Percentiles rank a stretch among this genome's conserved stretches.
Evolutionary conservation across 352 stramenopile genomes (phyloP).

Genomic region (Peronosclerospora sorghi): DNA sequence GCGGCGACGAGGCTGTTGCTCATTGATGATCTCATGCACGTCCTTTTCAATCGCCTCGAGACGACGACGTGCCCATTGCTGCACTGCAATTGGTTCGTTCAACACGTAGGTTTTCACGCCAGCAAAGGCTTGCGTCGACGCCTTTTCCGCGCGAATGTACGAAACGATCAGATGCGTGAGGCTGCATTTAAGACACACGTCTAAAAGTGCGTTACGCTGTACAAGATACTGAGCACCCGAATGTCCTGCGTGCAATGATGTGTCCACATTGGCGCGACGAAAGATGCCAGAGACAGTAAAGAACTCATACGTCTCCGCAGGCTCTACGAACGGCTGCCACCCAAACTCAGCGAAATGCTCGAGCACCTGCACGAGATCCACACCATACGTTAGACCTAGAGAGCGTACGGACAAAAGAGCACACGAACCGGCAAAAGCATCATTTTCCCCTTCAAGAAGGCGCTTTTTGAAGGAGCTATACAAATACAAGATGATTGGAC

Average conservation of each 20-base stretch:
- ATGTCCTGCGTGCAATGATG: too few relatives aligned
- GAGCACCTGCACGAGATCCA: slow-evolving; percentile 30
- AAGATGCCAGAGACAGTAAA: slow-evolving; percentile 74
- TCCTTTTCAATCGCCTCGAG: slow-evolving; percentile 43
- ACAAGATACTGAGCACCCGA: slow-evolving; percentile 24
- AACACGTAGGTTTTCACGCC: too few relatives aligned
- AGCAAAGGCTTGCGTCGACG: slow-evolving; percentile 13
- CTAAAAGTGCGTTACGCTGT: slow-evolving; percentile 67
- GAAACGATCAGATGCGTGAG: slow-evolving; percentile 61
- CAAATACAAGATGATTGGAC: not conserved
- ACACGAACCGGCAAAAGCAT: slow-evolving; percentile 32
- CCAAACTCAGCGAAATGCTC: slow-evolving; percentile 70
- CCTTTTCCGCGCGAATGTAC: slow-evolving; percentile 46
- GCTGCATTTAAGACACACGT: slow-evolving; percentile 58
- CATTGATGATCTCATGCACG: slow-evolving; percentile 40
- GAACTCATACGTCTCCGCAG: slow-evolving; percentile 78
- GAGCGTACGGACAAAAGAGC: not conserved
- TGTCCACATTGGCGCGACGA: too few relatives aligned
- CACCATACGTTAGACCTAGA: too few relatives aligned
- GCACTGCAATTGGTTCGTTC: too few relatives aligned
- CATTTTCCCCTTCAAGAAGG: slow-evolving; percentile 23
- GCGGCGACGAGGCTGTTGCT: slow-evolving; percentile 31
- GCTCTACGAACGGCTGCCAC: slow-evolving; percentile 69
- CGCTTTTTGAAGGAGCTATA: not conserved
- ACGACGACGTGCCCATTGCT: too few relatives aligned